Conservation (phyloP, 116 monocot species). For the Zostera marina region DNA sequence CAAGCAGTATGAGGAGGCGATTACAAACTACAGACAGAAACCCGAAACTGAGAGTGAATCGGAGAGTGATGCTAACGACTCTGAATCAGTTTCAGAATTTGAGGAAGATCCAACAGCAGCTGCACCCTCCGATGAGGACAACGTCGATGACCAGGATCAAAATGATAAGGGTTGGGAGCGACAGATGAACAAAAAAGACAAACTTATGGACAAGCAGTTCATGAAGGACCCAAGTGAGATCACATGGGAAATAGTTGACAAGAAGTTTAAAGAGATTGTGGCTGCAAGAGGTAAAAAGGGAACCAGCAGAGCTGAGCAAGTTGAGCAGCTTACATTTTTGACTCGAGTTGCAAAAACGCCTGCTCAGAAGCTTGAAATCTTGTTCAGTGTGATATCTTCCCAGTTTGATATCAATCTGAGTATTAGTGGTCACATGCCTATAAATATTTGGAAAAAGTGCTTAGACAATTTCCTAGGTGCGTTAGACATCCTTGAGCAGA, state of each 20-base stretch:
- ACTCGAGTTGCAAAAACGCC: slow-evolving; percentile 91
- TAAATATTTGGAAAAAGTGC: slow-evolving; percentile 75
- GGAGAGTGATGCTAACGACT: slow-evolving; percentile 15
- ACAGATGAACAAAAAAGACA: slow-evolving; percentile 45
- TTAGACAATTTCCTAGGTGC: slow-evolving; percentile 57
- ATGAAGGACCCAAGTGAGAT: slow-evolving; percentile 81
- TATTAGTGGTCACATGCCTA: slow-evolving; percentile 80
- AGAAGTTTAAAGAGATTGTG: slow-evolving; percentile 86
- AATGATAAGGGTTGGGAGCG: slow-evolving; percentile 28
- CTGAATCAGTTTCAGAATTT: slow-evolving; percentile 9
- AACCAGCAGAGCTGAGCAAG: slow-evolving; percentile 77
- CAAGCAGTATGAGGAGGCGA: slow-evolving; percentile 70
- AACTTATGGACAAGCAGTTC: slow-evolving; percentile 65
- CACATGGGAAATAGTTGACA: slow-evolving; percentile 81
- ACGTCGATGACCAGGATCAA: slow-evolving; percentile 7
- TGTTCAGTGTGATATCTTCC: slow-evolving; percentile 69
- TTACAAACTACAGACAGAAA: slow-evolving; percentile 45
- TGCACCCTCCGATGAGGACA: slow-evolving; percentile 11
- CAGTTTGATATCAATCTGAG: slow-evolving; percentile 97
- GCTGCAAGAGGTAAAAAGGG: slow-evolving; percentile 85
- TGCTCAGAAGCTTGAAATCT: slow-evolving; percentile 80
- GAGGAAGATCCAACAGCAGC: slow-evolving; percentile 8
- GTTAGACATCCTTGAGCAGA: slow-evolving; percentile 71
- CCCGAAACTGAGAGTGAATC: slow-evolving; percentile 45
- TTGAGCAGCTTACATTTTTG: slow-evolving; percentile 82